A percentile compares a stretch with the other conserved stretches of the same genome.
Evolutionary conservation across 768 basidiomycete species (phyloP).

Genomic region (Leccinum arenicola): DNA sequence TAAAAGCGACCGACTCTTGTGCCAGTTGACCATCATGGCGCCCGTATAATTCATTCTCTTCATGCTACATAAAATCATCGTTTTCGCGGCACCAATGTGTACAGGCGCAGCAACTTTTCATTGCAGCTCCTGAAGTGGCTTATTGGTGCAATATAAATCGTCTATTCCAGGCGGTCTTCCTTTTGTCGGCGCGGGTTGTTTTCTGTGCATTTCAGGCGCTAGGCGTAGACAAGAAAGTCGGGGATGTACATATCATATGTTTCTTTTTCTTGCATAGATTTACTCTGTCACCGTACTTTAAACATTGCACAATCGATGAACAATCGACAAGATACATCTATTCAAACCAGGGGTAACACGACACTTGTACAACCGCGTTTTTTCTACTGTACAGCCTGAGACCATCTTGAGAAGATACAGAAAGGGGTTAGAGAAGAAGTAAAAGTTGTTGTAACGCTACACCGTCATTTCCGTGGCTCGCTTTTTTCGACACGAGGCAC

Average conservation of each 20-base stretch:
- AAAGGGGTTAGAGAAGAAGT: too few relatives aligned
- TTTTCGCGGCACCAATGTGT: constrained; percentile 28
- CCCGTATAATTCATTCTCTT: neutral
- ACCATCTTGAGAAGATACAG: neutral
- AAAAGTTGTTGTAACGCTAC: too few relatives aligned
- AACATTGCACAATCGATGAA: neutral
- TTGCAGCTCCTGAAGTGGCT: constrained; percentile 34
- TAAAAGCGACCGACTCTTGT: too few relatives aligned
- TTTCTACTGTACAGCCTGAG: neutral
- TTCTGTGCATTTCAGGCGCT: neutral
- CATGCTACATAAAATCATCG: neutral
- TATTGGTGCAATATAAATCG: constrained; percentile 26
- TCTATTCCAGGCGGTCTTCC: constrained; percentile 7
- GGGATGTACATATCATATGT: constrained; percentile 8
- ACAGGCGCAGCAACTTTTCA: constrained; percentile 30
- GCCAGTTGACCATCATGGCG: too few relatives aligned
- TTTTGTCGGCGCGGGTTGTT: constrained; percentile 7
- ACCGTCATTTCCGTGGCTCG: neutral
- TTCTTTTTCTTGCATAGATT: neutral
- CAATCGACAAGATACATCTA: too few relatives aligned
- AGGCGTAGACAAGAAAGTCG: constrained; percentile 7
- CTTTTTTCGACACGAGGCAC: neutral
- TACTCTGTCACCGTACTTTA: neutral
- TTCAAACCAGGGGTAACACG: too few relatives aligned
- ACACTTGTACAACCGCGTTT: neutral